These are phyloP conservation scores for Cornus florida DNA, from an alignment of 148 eudicot species.

Conservation along the genomic window DNA sequence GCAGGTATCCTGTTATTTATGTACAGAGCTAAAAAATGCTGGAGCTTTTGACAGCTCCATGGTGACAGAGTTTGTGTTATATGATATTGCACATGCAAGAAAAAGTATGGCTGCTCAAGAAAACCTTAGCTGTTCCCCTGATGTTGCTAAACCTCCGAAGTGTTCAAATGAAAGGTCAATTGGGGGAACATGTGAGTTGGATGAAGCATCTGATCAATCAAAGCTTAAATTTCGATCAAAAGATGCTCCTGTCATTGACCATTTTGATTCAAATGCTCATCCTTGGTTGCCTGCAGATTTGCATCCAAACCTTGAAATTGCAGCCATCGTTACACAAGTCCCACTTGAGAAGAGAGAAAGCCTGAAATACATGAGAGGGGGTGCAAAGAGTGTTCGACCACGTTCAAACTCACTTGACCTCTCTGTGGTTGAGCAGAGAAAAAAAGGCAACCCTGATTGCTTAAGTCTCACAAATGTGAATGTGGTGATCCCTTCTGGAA, in stretches of 20 bases:
- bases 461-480: conserved; percentile 40
- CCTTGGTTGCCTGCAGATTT: conserved; percentile 53
- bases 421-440: conserved; percentile 29
- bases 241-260: conserved; percentile 19
- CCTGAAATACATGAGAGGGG: conserved; percentile 62
- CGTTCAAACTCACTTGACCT: conserved; percentile 38
- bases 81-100: conserved; percentile 65
- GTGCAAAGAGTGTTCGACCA: conserved; percentile 34
- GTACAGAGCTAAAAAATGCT: conserved; percentile 48
- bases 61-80: conserved; percentile 75
- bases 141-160: conserved; percentile 23
- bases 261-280: conserved; percentile 34
- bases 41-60: conserved; percentile 52
- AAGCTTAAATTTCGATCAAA: conserved; percentile 36
- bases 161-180: too few species aligned
- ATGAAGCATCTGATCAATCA: conserved; percentile 31
- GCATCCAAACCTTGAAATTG: conserved; percentile 69
- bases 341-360: conserved; percentile 82
- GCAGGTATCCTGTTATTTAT: conserved; percentile 74
- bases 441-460: conserved; percentile 30
- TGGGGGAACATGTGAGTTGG: conserved; percentile 29
- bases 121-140: conserved; percentile 28
- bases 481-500: conserved; percentile 72
- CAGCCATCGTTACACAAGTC: conserved; percentile 62
- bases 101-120: conserved; percentile 43